A percentile compares a stretch with the other conserved stretches of the same genome.
These are phyloP conservation scores for Penicillium rolfsii DNA, from an alignment of 2,329 filamentous ascomycete species.

Conservation along the genomic window DNA sequence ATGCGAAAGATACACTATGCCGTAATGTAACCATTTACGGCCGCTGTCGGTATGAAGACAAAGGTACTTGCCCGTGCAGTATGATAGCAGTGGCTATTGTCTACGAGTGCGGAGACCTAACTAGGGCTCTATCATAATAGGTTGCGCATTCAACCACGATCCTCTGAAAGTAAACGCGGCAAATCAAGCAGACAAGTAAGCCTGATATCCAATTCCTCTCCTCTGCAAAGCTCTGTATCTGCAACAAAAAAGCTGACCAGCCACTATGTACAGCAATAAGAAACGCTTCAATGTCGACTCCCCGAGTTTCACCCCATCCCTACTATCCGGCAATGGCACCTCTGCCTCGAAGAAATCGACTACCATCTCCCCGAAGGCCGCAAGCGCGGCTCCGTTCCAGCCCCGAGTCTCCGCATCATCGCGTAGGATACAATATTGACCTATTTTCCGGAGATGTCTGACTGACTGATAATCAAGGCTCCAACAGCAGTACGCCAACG, in stretches of 20 bases:
- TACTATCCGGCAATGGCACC: slow-evolving; percentile 44
- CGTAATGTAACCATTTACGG: slow-evolving; percentile 93
- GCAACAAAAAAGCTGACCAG: background rate
- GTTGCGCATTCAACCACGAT: slow-evolving; percentile 87
- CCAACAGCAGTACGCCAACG: slow-evolving; percentile 46
- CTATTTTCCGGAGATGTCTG: background rate
- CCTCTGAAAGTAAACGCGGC: slow-evolving; percentile 61
- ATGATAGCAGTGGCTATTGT: background rate
- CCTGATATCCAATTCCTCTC: slow-evolving; percentile 2
- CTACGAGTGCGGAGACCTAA: background rate
- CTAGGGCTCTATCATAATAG: slow-evolving; percentile 37
- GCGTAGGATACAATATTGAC: slow-evolving; percentile 34
- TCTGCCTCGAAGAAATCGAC: slow-evolving; percentile 65
- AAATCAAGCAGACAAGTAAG: slow-evolving; percentile 47
- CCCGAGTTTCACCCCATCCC: slow-evolving; percentile 82
- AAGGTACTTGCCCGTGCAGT: slow-evolving; percentile 54
- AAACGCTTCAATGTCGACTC: slow-evolving; percentile 94
- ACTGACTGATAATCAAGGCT: slow-evolving; percentile 40
- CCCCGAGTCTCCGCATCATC: slow-evolving; percentile 45
- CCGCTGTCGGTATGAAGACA: slow-evolving; percentile 88
- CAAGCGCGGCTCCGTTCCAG: slow-evolving; percentile 71
- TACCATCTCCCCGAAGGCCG: slow-evolving; percentile 80
- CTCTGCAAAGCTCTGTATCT: background rate
- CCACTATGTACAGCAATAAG: slow-evolving; percentile 44
- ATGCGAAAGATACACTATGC: slow-evolving; percentile 84